These are phyloP conservation scores for Neonothopanus nambi DNA, from an alignment of 1,284 basidiomycete genomes.

Conservation along the genomic window DNA sequence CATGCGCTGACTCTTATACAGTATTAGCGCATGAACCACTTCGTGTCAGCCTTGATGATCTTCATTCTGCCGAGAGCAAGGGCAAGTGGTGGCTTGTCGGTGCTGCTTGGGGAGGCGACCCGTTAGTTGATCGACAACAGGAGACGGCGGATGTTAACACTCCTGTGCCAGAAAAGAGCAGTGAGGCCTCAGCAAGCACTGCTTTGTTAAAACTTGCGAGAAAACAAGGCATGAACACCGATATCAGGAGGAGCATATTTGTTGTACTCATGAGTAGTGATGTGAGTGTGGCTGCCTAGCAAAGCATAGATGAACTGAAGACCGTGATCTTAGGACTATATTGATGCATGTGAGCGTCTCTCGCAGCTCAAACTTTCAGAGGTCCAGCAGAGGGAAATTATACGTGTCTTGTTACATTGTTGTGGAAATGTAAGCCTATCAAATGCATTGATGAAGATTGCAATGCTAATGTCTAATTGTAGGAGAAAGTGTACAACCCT, in stretches of 20 bases:
- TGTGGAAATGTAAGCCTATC: slow-evolving; percentile 75
- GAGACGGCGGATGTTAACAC: slow-evolving; percentile 25
- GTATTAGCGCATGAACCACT: slow-evolving; percentile 84
- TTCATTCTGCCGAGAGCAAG: slow-evolving; percentile 80
- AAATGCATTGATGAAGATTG: slow-evolving; percentile 4
- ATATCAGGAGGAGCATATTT: slow-evolving; percentile 89
- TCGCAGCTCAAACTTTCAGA: slow-evolving; percentile 84
- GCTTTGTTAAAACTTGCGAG: slow-evolving; percentile 78
- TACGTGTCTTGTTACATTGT: slow-evolving; percentile 92
- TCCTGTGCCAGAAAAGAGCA: slow-evolving; percentile 23
- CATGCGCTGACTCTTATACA: slow-evolving; percentile 29
- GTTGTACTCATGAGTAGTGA: slow-evolving; percentile 93
- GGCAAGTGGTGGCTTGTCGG: slow-evolving; percentile 99
- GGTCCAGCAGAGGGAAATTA: slow-evolving; percentile 91
- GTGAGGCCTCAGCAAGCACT: slow-evolving; percentile 38
- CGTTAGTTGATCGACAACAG: slow-evolving; percentile 69
- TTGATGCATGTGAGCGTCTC: slow-evolving; percentile 89
- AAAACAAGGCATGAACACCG: slow-evolving; percentile 98
- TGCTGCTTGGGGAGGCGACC: slow-evolving; percentile 94
- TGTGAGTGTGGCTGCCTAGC: slow-evolving; percentile 45
- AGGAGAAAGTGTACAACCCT: slow-evolving; percentile 94
- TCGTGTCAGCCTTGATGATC: slow-evolving; percentile 82
- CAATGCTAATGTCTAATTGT: slow-evolving; percentile 9
- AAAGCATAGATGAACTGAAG: not conserved
- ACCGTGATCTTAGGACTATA: slow-evolving; percentile 69